Percentiles rank a stretch among this genome's conserved stretches.
Evolutionary conservation across 768 basidiomycete species (phyloP).

Genomic region (Filobasidium floriforme): DNA sequence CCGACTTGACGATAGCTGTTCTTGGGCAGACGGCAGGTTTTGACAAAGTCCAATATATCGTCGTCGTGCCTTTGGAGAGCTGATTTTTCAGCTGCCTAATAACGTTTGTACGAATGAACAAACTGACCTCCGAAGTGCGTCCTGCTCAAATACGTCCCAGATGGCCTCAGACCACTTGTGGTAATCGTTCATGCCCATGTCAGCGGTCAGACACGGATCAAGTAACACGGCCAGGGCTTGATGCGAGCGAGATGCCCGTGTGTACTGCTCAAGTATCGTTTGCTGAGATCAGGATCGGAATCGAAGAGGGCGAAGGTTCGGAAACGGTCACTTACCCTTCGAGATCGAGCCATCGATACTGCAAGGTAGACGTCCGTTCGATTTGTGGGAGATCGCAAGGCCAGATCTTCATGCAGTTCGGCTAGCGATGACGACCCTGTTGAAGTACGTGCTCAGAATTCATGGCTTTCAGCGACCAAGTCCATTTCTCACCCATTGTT

Average conservation of each 20-base stretch:
- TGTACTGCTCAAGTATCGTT: conserved; percentile 11
- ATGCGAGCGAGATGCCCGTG: conserved; percentile 24
- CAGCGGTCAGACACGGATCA: conserved; percentile 17
- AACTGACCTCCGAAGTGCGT: conserved; percentile 28
- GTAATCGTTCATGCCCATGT: conserved; percentile 30
- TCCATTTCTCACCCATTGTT: conserved; percentile 29
- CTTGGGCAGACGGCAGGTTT: conserved; percentile 19
- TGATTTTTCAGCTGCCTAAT: background rate
- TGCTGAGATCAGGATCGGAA: background rate
- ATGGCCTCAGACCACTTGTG: conserved; percentile 33
- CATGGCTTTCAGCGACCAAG: background rate
- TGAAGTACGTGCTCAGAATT: background rate
- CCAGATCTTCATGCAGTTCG: conserved; percentile 34
- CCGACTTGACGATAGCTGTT: conserved; percentile 21
- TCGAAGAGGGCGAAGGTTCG: background rate
- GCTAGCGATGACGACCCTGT: conserved; percentile 29
- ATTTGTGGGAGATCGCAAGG: conserved; percentile 18
- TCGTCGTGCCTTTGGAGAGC: conserved; percentile 23
- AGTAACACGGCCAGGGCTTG: conserved; percentile 30
- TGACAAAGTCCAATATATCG: conserved; percentile 13
- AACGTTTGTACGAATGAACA: background rate
- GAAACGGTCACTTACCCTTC: conserved; percentile 29
- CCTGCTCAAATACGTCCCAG: conserved; percentile 31
- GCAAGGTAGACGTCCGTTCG: conserved; percentile 27
- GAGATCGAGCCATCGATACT: conserved; percentile 28